Conservation (phyloP, 2,329 filamentous ascomycete species). For the Aspergillus sp. region DNA sequence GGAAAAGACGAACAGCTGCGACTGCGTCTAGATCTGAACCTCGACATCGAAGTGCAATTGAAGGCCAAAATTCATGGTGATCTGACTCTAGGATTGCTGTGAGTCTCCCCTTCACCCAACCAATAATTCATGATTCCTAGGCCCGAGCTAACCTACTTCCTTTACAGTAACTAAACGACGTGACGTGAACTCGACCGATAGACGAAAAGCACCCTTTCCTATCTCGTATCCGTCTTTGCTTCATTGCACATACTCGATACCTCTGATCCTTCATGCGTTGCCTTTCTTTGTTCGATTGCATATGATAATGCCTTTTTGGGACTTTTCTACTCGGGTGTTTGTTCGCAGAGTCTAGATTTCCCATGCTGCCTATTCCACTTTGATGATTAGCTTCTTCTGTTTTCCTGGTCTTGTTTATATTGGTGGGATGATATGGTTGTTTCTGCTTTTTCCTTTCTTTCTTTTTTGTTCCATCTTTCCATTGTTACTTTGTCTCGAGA, state of each 20-base stretch:
- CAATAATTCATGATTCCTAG: not conserved
- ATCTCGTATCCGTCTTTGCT: not conserved
- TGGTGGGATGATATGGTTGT: not conserved
- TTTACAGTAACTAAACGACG: not conserved
- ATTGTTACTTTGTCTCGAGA: slow-evolving; percentile 2
- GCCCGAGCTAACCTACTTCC: not conserved
- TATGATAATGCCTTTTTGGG: not conserved
- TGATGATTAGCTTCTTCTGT: not conserved
- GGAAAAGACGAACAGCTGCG: slow-evolving; percentile 46
- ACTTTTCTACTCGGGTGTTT: no score
- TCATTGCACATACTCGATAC: not conserved
- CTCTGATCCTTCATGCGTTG: not conserved
- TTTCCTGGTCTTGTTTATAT: not conserved
- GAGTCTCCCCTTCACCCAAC: slow-evolving; percentile 41
- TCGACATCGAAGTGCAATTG: slow-evolving; percentile 80
- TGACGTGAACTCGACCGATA: not conserved
- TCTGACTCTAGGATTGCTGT: slow-evolving; percentile 75
- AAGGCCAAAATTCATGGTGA: slow-evolving; percentile 86
- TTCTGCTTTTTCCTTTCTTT: not conserved
- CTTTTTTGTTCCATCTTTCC: slow-evolving; percentile 1
- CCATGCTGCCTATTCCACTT: not conserved
- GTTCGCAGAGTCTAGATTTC: not conserved
- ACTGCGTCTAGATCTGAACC: slow-evolving; percentile 71
- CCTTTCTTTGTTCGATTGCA: not conserved
- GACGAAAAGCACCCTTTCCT: not conserved